Base-by-base conservation (phyloP, 257 asterid genomes). In the Galeopsis tetrahit region DNA sequence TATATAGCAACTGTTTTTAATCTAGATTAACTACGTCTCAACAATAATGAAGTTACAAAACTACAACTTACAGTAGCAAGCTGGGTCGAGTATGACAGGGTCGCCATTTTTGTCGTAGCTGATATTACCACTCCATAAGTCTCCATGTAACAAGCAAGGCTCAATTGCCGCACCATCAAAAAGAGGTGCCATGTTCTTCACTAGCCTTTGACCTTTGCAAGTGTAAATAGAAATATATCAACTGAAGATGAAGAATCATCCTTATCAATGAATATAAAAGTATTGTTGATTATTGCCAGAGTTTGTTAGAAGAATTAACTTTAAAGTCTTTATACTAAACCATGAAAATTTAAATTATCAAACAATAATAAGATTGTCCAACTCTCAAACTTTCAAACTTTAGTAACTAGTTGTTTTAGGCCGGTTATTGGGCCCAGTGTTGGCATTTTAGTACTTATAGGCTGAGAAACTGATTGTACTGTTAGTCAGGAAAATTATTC, bases 71-170 rank as follows among this genome's bases (percentile, higher is more conserved):
- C 98, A 91, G 84, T 94, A 94, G 74, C 98, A 94, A 70, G 97
- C 98, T 0, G 97, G 98, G 81, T 94, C 98, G 32, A 94, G 96
- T 63, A 94, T 91, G 78, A 94, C 96, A 43, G 97, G 97, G 67
- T 91, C 96, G 0, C 98, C 96, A 35, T 80, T 84, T 73, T 83
- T 88, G 85, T 91, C 97, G 39, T 86, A 86, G 75, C 87, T 82
- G 75, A 94, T 87, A 72, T 94, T 94, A 61, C 98, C 98, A 75
- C 98, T 94, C 98, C 98, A 94, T 60, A 94, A 81, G 83, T 94
- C 98, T 59, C 98, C 98, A 49, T 94, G 98, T 69, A 94, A 72
- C 81, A 94, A 77, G 89, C 98, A 89, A 72, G 98, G 97, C 86
- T 88, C 93, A 63, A 89, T 48, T 13, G 81, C 79, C 57, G 83